Evolutionary conservation across 2,329 filamentous ascomycete genomes (phyloP).

Genomic region (Botryosphaeria dothidea): DNA sequence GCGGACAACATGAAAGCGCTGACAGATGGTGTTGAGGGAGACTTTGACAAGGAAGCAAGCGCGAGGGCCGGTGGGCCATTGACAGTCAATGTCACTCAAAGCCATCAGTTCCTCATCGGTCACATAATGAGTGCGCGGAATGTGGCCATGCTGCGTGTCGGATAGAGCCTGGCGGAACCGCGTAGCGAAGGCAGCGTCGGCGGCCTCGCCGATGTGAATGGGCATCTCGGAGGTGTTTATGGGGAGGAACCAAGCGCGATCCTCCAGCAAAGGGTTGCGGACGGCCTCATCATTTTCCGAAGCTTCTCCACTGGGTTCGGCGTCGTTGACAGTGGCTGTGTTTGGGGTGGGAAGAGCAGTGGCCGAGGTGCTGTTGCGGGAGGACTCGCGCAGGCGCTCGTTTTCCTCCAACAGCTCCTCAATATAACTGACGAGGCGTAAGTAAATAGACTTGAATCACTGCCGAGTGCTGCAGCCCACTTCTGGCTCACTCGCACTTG

Average conservation of each 20-base stretch:
- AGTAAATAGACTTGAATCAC: no score
- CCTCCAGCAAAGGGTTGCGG: slow-evolving; percentile 37
- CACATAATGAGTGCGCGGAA: slow-evolving; percentile 37
- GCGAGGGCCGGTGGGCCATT: slow-evolving; percentile 43
- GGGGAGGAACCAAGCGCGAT: slow-evolving; percentile 39
- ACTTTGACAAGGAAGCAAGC: slow-evolving; percentile 43
- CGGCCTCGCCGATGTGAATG: slow-evolving; percentile 39
- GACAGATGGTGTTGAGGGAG: slow-evolving; percentile 43
- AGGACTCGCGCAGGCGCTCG: slow-evolving; percentile 26
- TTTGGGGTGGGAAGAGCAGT: neutral
- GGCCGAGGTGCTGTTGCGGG: slow-evolving; percentile 5
- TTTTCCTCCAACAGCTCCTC: slow-evolving; percentile 34
- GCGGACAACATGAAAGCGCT: slow-evolving; percentile 46
- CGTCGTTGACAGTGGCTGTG: neutral
- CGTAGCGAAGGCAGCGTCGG: slow-evolving; percentile 41
- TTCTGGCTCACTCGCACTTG: slow-evolving; percentile 33
- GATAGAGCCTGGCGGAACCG: slow-evolving; percentile 36
- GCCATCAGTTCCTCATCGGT: slow-evolving; percentile 34
- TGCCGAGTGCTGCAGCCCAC: slow-evolving; percentile 22
- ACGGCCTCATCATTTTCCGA: slow-evolving; percentile 28
- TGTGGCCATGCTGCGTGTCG: slow-evolving; percentile 29
- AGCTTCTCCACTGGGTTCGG: neutral
- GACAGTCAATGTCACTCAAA: slow-evolving; percentile 36
- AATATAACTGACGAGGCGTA: slow-evolving; percentile 25
- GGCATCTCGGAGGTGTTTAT: slow-evolving; percentile 34